A percentile compares a stretch with the other conserved stretches of the same genome.
phyloP scores from a whole-genome alignment of 805 yeast species.

The Candida ipomoeae region DNA sequence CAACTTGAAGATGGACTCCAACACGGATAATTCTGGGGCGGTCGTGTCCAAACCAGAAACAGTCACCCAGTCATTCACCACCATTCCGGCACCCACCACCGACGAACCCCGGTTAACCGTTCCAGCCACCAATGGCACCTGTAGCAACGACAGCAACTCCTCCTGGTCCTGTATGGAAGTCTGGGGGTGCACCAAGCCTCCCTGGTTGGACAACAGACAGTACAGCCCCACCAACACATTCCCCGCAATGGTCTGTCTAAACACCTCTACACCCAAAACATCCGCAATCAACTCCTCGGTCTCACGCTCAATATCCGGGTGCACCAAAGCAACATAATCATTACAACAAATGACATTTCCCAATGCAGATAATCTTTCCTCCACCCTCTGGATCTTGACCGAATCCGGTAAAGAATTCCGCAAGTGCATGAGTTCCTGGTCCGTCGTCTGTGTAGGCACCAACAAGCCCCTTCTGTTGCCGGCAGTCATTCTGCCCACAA shows the following conservation, averaged over 20 bases:
- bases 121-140: conserved; percentile 98
- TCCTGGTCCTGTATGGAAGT: conserved; percentile 97
- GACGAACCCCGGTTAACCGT: conserved; percentile 96
- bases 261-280: conserved; percentile 96
- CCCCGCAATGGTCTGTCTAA: conserved; percentile 98
- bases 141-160: conserved; percentile 90
- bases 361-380: conserved; percentile 92
- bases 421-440: conserved; percentile 95
- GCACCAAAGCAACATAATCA: conserved; percentile 97
- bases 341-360: conserved; percentile 98
- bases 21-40: conserved; percentile 95
- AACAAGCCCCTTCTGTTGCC: conserved; percentile 96
- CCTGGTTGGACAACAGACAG: conserved; percentile 92
- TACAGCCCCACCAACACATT: conserved; percentile 96
- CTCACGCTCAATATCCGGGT: conserved; percentile 98
- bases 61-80: conserved; percentile 96
- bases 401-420: conserved; percentile 94
- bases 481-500: conserved; percentile 96
- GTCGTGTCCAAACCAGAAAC: conserved; percentile 97
- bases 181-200: conserved; percentile 97
- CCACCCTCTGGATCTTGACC: conserved; percentile 95
- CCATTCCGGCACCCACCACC: conserved; percentile 98
- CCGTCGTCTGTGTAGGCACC: conserved; percentile 97
- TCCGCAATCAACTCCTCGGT: conserved; percentile 98
- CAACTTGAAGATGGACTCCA: conserved; percentile 91